Percentiles rank a stretch among this genome's conserved stretches.
phyloP scores from a whole-genome alignment of 1,139 yeast genomes.

The Suhomyces bokatorum region DNA sequence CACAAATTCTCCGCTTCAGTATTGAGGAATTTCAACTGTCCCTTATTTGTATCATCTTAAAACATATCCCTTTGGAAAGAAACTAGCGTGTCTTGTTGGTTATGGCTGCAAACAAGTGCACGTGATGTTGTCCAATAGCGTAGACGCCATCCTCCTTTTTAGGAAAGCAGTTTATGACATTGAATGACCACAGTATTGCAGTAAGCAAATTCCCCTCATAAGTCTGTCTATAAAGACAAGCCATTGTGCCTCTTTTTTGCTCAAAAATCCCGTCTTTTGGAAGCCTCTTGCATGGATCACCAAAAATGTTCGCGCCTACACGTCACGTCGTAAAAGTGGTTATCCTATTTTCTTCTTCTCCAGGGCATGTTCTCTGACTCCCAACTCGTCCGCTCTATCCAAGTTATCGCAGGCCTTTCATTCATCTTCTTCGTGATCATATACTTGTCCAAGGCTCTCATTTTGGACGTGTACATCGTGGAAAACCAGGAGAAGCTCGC shows the following conservation, averaged over 20 bases:
- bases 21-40: too few species aligned
- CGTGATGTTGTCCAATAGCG: background rate
- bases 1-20: too few species aligned
- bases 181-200: background rate
- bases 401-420: conserved; percentile 1
- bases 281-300: background rate
- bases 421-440: conserved; percentile 5
- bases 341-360: background rate
- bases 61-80: too few species aligned
- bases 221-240: background rate
- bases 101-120: background rate
- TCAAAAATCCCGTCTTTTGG: background rate
- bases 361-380: conserved; percentile 6
- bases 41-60: too few species aligned
- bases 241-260: background rate
- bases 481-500: conserved; percentile 10
- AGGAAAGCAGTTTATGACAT: too few species aligned
- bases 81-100: background rate
- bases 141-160: too few species aligned
- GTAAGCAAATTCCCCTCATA: background rate
- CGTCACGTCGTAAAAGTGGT: background rate
- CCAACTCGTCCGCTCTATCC: conserved; percentile 2
- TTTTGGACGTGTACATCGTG: conserved; percentile 11
- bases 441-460: conserved; percentile 6
- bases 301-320: conserved; percentile 1